A percentile compares a stretch with the other conserved stretches of the same genome.
Conservation (phyloP, 2,329 filamentous ascomycete genomes). For the Didymella pinodella region DNA sequence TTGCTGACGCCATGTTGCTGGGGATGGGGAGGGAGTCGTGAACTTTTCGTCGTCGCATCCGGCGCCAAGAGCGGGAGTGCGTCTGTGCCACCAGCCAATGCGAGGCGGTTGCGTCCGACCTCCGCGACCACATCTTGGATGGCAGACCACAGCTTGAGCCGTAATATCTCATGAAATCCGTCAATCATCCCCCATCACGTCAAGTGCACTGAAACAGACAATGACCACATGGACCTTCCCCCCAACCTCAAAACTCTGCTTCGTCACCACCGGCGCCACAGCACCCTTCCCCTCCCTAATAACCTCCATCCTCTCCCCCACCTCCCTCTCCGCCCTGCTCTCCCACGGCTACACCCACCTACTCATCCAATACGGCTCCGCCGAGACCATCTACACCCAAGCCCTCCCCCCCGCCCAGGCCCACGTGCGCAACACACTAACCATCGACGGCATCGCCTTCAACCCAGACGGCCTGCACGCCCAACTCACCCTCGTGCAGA, state of each 20-base stretch:
- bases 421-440: conserved; percentile 27
- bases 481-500: conserved; percentile 65
- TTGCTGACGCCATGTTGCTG: conserved; percentile 48
- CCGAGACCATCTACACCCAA: conserved; percentile 61
- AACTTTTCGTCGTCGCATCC: conserved; percentile 42
- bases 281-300: conserved; percentile 81
- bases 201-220: too few species aligned
- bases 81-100: conserved; percentile 32
- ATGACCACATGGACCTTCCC: conserved; percentile 32
- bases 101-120: conserved; percentile 30
- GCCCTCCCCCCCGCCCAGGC: conserved; percentile 25
- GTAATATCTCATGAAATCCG: too few species aligned
- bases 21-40: conserved; percentile 26
- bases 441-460: conserved; percentile 71
- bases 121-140: conserved; percentile 25
- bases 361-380: conserved; percentile 80
- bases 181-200: neutral
- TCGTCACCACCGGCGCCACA: conserved; percentile 93
- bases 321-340: conserved; percentile 69
- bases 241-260: conserved; percentile 62
- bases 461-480: conserved; percentile 64
- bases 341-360: conserved; percentile 73
- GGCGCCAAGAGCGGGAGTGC: conserved; percentile 25
- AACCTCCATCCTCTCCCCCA: conserved; percentile 66
- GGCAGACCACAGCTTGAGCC: neutral